A percentile compares a stretch with the other conserved stretches of the same genome.
Conservation (phyloP, 164 flowering plant species). For the Echeveria elegans region DNA sequence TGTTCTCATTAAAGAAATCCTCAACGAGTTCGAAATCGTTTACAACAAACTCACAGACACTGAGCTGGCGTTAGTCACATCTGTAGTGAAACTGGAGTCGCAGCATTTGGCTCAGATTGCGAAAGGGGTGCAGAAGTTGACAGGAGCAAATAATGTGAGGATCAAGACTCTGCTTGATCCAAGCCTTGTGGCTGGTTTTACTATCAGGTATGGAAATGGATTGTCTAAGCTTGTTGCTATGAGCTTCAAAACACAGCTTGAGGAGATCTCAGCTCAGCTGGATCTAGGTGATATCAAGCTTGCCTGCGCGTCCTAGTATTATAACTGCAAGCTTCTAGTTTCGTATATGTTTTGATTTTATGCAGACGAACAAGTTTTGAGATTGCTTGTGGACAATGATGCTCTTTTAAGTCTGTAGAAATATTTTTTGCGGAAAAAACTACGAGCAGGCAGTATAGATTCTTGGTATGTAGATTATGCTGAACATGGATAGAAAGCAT, state of each 20-base stretch:
- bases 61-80: conserved; percentile 71
- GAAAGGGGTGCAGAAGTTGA: conserved; percentile 68
- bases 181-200: conserved; percentile 81
- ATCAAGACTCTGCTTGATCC: conserved; percentile 74
- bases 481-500: background rate
- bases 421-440: too few relatives aligned
- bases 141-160: conserved; percentile 81
- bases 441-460: background rate
- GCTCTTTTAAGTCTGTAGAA: background rate
- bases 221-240: conserved; percentile 81
- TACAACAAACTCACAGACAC: conserved; percentile 67
- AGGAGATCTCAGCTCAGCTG: conserved; percentile 64
- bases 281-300: conserved; percentile 31
- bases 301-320: too few relatives aligned
- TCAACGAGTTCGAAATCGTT: conserved; percentile 60
- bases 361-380: background rate
- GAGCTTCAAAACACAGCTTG: conserved; percentile 94
- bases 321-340: too few relatives aligned
- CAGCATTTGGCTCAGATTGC: conserved; percentile 91
- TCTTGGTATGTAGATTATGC: too few relatives aligned
- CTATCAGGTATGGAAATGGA: conserved; percentile 61
- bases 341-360: too few relatives aligned
- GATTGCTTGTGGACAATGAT: background rate
- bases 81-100: conserved; percentile 73
- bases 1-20: conserved; percentile 49